Evolutionary conservation across 148 eudicot species (phyloP).

Genomic region (Diospyros kaki): DNA sequence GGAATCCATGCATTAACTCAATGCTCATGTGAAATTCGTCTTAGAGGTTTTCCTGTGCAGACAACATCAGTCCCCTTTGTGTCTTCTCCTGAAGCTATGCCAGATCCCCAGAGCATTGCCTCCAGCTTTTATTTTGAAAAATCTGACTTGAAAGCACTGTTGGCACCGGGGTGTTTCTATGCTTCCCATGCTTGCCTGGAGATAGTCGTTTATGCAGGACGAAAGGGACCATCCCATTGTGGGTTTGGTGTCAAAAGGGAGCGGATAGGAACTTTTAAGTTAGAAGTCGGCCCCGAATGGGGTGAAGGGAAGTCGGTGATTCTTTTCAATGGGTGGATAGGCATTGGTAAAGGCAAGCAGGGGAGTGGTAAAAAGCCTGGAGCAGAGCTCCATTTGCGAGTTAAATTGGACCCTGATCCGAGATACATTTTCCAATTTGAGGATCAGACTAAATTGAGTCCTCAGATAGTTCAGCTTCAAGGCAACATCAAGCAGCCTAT

Average conservation of each 20-base stretch:
- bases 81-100: slow-evolving; percentile 36
- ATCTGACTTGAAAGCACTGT: slow-evolving; percentile 45
- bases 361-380: slow-evolving; percentile 28
- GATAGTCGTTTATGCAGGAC: slow-evolving; percentile 42
- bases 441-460: slow-evolving; percentile 49
- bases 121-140: slow-evolving; percentile 59
- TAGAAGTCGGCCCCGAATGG: slow-evolving; percentile 56
- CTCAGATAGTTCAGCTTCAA: slow-evolving; percentile 60
- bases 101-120: slow-evolving; percentile 31
- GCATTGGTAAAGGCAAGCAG: slow-evolving; percentile 46
- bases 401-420: slow-evolving; percentile 59
- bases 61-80: slow-evolving; percentile 41
- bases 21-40: slow-evolving; percentile 51
- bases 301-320: slow-evolving; percentile 43
- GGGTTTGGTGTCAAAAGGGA: slow-evolving; percentile 46
- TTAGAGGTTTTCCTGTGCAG: slow-evolving; percentile 61
- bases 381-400: slow-evolving; percentile 48
- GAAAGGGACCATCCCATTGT: slow-evolving; percentile 36
- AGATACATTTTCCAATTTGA: slow-evolving; percentile 62
- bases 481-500: slow-evolving; percentile 51
- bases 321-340: slow-evolving; percentile 55
- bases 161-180: slow-evolving; percentile 41
- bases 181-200: slow-evolving; percentile 39
- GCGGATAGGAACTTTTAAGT: slow-evolving; percentile 46
- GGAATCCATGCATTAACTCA: slow-evolving; percentile 26